Evolutionary conservation across 1,139 yeast genomes (phyloP).

Genomic region (Pichia sp.): DNA sequence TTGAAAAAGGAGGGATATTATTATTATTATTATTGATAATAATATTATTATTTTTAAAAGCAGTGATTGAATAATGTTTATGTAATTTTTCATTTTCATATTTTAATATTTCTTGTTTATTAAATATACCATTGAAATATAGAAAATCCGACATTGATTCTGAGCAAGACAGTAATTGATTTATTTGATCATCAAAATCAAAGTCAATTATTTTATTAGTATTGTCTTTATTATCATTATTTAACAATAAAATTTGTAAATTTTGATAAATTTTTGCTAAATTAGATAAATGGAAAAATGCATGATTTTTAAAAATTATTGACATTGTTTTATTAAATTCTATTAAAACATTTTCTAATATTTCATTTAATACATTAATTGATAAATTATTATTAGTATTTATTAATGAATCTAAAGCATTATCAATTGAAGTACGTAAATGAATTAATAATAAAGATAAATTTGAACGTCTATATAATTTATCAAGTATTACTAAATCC

Average conservation of each 20-base stretch:
- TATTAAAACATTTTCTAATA: neutral
- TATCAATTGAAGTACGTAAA: constrained; percentile 2
- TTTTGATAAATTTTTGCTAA: neutral
- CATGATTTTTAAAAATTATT: neutral
- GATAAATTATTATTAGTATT: no score
- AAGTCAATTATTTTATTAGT: neutral
- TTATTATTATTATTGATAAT: neutral
- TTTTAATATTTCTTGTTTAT: constrained; percentile 8
- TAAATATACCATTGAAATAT: constrained; percentile 17
- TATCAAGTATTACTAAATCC: constrained; percentile 9
- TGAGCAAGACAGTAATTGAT: constrained; percentile 9
- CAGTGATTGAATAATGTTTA: neutral
- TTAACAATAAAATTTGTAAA: neutral
- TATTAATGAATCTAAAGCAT: neutral
- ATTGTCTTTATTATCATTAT: neutral
- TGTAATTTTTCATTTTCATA: constrained; percentile 10
- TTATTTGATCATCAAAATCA: neutral
- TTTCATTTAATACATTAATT: no score
- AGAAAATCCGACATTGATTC: constrained; percentile 18
- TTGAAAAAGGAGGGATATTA: neutral
- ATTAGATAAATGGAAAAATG: neutral
- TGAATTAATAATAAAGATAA: constrained; percentile 8
- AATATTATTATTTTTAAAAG: neutral
- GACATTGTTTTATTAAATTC: constrained; percentile 2
- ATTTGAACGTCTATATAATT: constrained; percentile 6